Evolutionary conservation across 2,329 filamentous ascomycete species (phyloP), one percentile per base, ranked within the genome.

Genomic region (Penicillium sp.): DNA sequence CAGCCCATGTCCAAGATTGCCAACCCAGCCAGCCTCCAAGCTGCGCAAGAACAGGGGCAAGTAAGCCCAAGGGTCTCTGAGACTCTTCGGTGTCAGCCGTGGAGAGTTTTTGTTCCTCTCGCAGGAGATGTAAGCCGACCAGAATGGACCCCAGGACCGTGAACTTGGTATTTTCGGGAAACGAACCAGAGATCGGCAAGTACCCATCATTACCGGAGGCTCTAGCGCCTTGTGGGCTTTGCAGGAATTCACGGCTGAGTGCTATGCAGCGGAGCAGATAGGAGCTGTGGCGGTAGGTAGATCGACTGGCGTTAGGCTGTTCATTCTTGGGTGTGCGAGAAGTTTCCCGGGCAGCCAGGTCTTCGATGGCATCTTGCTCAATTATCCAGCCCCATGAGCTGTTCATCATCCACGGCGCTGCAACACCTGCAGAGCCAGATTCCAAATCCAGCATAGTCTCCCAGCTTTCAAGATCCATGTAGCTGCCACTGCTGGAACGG

Each of bases 101-200:
- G 44, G 85, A 79, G 1, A 98, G 74, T 57, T 94, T 96, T 45
- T 84, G 75, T 59, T 98, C 92, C 60, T 98, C 90, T 0, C 84
- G 75, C n/a, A 94, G 69, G 2, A 96, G 71, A 65, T 98, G 92
- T 9, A 98, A 70, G 1, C 78, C 83, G 26, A 81, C 69, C 47
- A 93, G 70, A 25, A 90, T 75, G 35, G 84, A 72, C 54, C 85
- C 76, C 57, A 82, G 68, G 22, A 84, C 73, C 37, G 79, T 80
- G 39, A 75, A 72, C 29, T 79, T 75, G 33, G 72, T 71, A 39
- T 77, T 76, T 35, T 68, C 66, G 25, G 74, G 68, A 37, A 71
- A 75, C 35, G 73, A 65, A 45, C 54, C 60, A 20, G 62, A 76
- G 0, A 80, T 84, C 17, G 84, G 82, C 37, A 89, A 68, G 54